Base-by-base conservation (phyloP, 768 basidiomycete genomes). In the Amanita fuliginea region DNA sequence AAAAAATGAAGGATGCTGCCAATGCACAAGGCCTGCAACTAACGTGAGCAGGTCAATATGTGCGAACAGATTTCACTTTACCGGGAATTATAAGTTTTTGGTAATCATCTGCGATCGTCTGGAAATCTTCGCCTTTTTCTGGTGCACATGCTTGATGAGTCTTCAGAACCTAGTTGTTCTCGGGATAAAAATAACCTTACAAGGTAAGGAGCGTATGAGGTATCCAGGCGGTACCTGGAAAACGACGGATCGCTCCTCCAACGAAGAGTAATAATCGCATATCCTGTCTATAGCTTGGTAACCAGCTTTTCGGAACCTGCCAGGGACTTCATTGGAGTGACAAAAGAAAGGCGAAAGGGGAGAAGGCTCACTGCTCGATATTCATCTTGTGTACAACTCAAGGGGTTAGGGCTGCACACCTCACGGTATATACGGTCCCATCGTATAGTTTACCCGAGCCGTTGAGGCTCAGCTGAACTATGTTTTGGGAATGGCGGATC, bases 1-100 rank as follows among this genome's bases (percentile, higher is more conserved):
- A 56, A 88, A 90, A 68, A 95, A 95, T 13, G 78, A 81, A 4
- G 91, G 89, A 53, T 91, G 87, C 59, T 91, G 87, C 93, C 94
- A 97, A 61, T 88, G 83, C 0, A 88, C 87, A 21, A 95, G 69
- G 1, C 90, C 87, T 83, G 46, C 37, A n/a, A 48, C 42, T 10
- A 42, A n/a, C 35, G 36, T 43, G 24, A 19, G 28, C 47, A 43
- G 8, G 6, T 24, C 32, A 46, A 35, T 6, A 30, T 44, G 21
- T 36, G 21, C 19, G 36, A 21, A 9, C 6, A 16, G 7, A 49
- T 14, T 35, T 32, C 16, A 46, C 11, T 34, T n/a, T 50, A 82
- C 90, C 91, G 13, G 91, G 92, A 14, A 94, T 34, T 53, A 97
- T 92, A 39, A 81, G 64, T 39, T 77, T 76, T 57, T 89, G 79